These are phyloP conservation scores for Cymbopogon citratus DNA, from an alignment of 176 grass and related monocot species.

Conservation along the genomic window DNA sequence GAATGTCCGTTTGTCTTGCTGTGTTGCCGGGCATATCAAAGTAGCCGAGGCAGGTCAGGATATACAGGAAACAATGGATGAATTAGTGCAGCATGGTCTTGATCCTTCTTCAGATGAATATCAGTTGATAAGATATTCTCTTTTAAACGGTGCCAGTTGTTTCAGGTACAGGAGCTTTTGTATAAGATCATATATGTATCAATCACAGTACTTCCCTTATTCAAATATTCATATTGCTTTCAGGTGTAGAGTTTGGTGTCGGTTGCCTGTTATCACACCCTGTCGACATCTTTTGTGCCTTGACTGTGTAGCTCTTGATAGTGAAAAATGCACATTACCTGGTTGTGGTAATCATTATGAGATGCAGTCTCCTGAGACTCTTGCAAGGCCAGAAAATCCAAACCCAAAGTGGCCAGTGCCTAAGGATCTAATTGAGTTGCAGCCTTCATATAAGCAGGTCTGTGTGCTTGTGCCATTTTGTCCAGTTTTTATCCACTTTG, in stretches of 20 bases:
- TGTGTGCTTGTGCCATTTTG: constrained; percentile 1
- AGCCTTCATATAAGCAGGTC: constrained; percentile 97
- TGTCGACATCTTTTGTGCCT: constrained; percentile 87
- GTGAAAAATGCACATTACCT: constrained; percentile 78
- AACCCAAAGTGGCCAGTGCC: constrained; percentile 98
- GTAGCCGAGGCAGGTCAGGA: constrained; percentile 87
- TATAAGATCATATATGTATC: background rate
- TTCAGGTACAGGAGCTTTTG: constrained; percentile 53
- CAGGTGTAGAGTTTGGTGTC: constrained; percentile 84
- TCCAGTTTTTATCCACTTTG: constrained; percentile 13
- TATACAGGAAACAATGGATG: constrained; percentile 95
- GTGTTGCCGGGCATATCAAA: constrained; percentile 94
- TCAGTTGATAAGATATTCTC: constrained; percentile 60
- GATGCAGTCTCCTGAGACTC: constrained; percentile 90
- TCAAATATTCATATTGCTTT: constrained; percentile 13
- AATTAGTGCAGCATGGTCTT: constrained; percentile 55
- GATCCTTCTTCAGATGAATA: constrained; percentile 87
- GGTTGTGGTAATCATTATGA: constrained; percentile 74
- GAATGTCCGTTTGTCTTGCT: constrained; percentile 92
- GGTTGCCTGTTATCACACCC: constrained; percentile 89
- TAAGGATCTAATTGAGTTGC: constrained; percentile 98
- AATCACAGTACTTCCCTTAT: background rate
- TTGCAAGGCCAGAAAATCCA: constrained; percentile 82
- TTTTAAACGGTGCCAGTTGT: constrained; percentile 74
- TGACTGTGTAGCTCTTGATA: constrained; percentile 89